phyloP scores from a whole-genome alignment of 2,329 filamentous ascomycete genomes.

The Parafenestella ontariensis region DNA sequence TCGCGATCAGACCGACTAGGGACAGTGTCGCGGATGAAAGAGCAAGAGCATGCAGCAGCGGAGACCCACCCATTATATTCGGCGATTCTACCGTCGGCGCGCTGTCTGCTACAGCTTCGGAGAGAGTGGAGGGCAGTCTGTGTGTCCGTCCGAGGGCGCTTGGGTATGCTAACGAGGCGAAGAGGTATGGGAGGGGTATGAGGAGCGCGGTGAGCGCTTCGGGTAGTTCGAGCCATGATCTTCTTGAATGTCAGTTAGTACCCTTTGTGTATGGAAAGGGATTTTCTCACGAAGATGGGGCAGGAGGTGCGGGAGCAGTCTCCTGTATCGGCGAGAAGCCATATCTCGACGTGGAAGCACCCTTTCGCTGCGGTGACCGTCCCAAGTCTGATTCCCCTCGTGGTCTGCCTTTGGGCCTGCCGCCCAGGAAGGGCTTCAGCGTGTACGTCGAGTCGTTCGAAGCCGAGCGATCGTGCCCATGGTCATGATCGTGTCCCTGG shows the following conservation, averaged over 20 bases:
- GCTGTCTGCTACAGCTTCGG: conserved; percentile 32
- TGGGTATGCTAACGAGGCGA: conserved; percentile 57
- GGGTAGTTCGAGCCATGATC: conserved; percentile 48
- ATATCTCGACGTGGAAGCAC: conserved; percentile 25
- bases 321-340: conserved; percentile 48
- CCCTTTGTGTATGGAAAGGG: neutral
- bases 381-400: conserved; percentile 57
- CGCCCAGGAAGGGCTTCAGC: conserved; percentile 38
- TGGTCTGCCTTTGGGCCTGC: conserved; percentile 44
- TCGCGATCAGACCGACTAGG: conserved; percentile 52
- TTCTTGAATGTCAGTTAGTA: conserved; percentile 17
- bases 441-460: conserved; percentile 41
- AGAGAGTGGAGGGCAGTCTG: conserved; percentile 26
- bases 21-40: conserved; percentile 57
- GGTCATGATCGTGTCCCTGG: conserved; percentile 28
- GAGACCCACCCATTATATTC: conserved; percentile 21
- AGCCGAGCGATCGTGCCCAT: conserved; percentile 27
- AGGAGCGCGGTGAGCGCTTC: conserved; percentile 60
- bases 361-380: conserved; percentile 41
- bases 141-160: conserved; percentile 15
- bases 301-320: conserved; percentile 20
- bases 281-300: conserved; percentile 31
- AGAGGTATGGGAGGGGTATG: conserved; percentile 57
- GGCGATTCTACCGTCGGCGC: conserved; percentile 15
- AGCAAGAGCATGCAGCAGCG: conserved; percentile 53